Evolutionary conservation across 2,329 filamentous ascomycete genomes (phyloP).

Genomic region (Aspergillus pseudoterreus): DNA sequence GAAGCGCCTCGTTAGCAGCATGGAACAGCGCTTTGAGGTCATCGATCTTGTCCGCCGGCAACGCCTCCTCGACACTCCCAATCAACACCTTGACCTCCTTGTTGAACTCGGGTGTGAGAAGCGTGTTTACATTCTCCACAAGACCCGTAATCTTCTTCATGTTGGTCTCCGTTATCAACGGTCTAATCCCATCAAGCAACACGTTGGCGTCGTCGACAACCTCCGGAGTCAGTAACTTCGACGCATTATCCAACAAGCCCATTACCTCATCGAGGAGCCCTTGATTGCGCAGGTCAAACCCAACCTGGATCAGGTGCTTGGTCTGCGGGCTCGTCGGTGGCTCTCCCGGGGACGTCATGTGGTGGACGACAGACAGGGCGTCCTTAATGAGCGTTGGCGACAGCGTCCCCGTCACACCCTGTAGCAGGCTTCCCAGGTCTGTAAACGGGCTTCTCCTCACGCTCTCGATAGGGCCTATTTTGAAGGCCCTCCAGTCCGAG

Average conservation of each 20-base stretch:
- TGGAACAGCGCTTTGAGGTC: neutral
- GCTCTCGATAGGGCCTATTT: neutral
- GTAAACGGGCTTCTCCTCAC: neutral
- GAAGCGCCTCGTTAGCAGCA: neutral
- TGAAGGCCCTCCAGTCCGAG: neutral
- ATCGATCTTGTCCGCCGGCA: neutral
- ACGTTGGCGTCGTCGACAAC: neutral
- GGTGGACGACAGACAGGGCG: neutral
- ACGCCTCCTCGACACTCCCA: neutral
- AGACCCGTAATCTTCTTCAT: neutral
- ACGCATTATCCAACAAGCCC: neutral
- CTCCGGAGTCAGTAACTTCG: neutral
- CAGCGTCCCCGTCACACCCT: neutral
- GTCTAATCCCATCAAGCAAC: neutral
- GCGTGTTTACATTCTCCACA: neutral
- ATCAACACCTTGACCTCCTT: neutral
- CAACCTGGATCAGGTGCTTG: neutral
- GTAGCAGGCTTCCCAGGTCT: neutral
- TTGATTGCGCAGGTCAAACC: neutral
- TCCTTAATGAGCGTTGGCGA: neutral
- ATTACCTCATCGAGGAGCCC: neutral
- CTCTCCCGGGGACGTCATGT: neutral
- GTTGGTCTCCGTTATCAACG: neutral
- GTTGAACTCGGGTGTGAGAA: neutral
- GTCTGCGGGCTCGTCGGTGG: neutral